A percentile compares a stretch with the other conserved stretches of the same genome.
These are phyloP conservation scores for Mortierella alpina DNA, from an alignment of 192 early-diverging fungal genomes.

Conservation along the genomic window DNA sequence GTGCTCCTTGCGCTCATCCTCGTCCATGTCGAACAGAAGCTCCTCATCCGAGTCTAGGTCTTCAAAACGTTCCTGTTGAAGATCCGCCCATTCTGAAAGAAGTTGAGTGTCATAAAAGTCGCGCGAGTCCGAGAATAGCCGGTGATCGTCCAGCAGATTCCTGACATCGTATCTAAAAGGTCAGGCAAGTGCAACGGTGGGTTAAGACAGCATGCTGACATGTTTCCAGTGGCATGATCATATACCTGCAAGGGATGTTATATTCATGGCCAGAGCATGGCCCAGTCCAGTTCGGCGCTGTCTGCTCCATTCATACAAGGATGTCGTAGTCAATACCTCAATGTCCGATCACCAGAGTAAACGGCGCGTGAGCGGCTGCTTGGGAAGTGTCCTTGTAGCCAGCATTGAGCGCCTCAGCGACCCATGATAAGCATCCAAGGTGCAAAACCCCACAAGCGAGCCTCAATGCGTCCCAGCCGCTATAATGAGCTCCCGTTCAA, in stretches of 20 bases:
- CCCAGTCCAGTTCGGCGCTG: no score
- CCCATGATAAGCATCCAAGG: no score
- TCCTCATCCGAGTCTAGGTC: slow-evolving; percentile 75
- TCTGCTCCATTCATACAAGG: background rate
- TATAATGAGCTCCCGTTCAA: no score
- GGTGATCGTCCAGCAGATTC: slow-evolving; percentile 65
- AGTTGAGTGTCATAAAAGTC: slow-evolving; percentile 14
- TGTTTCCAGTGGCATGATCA: no score
- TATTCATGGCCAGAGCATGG: no score
- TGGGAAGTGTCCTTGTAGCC: no score
- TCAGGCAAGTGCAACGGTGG: background rate
- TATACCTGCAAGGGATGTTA: no score
- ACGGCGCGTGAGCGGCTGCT: no score
- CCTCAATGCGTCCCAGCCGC: no score
- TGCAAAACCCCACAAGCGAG: no score
- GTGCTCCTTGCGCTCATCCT: slow-evolving; percentile 63
- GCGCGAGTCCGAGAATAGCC: slow-evolving; percentile 22
- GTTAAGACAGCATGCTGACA: no score
- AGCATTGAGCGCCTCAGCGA: no score
- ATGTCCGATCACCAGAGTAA: background rate
- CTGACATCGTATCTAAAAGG: slow-evolving; percentile 69
- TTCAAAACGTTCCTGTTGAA: slow-evolving; percentile 65
- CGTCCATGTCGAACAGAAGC: slow-evolving; percentile 61
- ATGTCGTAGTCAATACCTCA: slow-evolving; percentile 4
- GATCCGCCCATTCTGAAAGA: slow-evolving; percentile 2